Base-by-base conservation (phyloP, 202 grass and related monocot genomes). In the Schoenoplectus triqueter region DNA sequence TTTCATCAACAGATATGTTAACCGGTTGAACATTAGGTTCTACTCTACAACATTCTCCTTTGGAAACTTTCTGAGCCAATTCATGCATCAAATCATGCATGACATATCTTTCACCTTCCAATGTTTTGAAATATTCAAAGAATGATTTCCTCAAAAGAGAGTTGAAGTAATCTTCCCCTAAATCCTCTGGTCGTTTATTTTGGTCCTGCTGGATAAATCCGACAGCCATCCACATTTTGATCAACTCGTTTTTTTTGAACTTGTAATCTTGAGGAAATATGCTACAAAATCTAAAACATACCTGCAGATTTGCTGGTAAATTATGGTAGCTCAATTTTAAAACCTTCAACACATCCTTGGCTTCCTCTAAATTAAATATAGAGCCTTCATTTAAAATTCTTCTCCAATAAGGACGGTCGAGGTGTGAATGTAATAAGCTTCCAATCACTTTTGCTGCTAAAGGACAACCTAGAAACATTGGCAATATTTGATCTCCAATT, bases 11-110 rank as follows among this genome's bases (percentile, higher is more conserved):
- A 0, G 74, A 73, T 61, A 88, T 81, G 5, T 4, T 6, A 47
- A 47, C 45, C 45, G 5, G 45, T 6, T 47, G 3, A 47, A 4
- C 2, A 47, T 47, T 47, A 1, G 83, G 73, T 90, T 87, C 70
- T 10, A 91, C 7, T 59, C 89, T 79, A 14, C 42, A 76, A 84
- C 89, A 91, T 65, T 86, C 83, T 52, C 10, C 69, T 54, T 52
- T 49, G 44, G 89, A 91, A 68, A 88, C 84, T 69, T 41, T 80
- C 31, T 80, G 73, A 6, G 87, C 89, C 55, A 91, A 86, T 64
- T 91, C 86, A 77, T 86, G 75, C 85, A 91, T 69, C 68, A 88
- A 64, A 75, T 91, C 86, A 88, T 88, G 86, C 82, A 91, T 91
- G 64, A 91, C 15, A 66, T 91, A 91, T 60, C 80, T 57, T 39